Conservation (phyloP, 2,329 filamentous ascomycete genomes). For the Calonectria pteridis region DNA sequence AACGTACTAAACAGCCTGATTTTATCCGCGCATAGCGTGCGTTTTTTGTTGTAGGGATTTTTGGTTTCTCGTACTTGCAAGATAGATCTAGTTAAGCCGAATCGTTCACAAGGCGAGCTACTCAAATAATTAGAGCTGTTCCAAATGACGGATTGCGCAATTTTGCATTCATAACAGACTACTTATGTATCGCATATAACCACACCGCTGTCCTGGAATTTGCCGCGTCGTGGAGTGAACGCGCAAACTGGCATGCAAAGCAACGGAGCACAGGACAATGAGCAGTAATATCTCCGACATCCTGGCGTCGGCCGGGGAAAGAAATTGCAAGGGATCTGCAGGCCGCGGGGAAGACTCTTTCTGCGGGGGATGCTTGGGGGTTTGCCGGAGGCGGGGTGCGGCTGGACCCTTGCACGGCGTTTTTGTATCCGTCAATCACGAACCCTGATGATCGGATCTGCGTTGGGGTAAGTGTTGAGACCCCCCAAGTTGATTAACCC, state of each 20-base stretch:
- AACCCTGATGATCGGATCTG: background rate
- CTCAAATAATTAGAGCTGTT: background rate
- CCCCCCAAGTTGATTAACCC: background rate
- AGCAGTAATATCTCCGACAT: background rate
- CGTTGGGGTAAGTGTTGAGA: background rate
- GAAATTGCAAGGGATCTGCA: slow-evolving; percentile 2
- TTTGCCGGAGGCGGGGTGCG: background rate
- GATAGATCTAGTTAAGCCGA: background rate
- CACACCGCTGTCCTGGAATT: background rate
- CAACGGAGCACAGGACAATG: background rate
- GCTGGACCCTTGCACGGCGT: background rate
- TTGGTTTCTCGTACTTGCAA: background rate
- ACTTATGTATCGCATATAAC: background rate
- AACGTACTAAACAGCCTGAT: background rate
- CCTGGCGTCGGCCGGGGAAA: background rate
- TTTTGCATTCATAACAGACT: background rate
- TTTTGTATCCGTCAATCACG: slow-evolving; percentile 7
- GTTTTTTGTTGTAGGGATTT: background rate
- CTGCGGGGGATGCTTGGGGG: background rate
- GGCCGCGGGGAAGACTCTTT: background rate
- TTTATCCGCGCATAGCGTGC: background rate
- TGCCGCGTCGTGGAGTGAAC: background rate
- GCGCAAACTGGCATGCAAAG: background rate
- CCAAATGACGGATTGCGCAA: background rate
- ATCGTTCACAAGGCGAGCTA: too few relatives aligned